Evolutionary conservation across 2,329 filamentous ascomycete genomes (phyloP).

Genomic region (Chrysoporthe puriensis): DNA sequence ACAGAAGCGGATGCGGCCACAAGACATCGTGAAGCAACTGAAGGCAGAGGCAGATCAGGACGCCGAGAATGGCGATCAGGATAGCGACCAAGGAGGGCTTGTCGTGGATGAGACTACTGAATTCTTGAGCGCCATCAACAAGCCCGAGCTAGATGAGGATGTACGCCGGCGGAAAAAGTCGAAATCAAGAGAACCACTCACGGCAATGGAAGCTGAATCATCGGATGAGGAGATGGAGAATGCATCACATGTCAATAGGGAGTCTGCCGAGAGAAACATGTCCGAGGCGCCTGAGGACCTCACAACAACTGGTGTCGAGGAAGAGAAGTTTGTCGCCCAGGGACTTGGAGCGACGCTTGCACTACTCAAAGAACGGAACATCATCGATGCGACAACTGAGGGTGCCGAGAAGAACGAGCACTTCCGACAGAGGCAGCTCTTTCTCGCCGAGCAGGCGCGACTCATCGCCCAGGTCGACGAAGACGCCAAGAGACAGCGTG

Average conservation of each 20-base stretch:
- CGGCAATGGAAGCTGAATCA: conserved; percentile 48
- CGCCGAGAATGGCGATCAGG: conserved; percentile 50
- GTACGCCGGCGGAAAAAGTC: conserved; percentile 54
- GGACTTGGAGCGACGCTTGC: conserved; percentile 83
- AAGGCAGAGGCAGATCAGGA: conserved; percentile 64
- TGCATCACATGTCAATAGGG: conserved; percentile 52
- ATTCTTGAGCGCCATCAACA: conserved; percentile 85
- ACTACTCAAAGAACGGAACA: conserved; percentile 82
- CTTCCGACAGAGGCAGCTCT: conserved; percentile 73
- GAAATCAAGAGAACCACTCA: conserved; percentile 45
- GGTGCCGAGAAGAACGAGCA: conserved; percentile 67
- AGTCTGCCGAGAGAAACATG: conserved; percentile 49
- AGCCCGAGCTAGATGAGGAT: conserved; percentile 60
- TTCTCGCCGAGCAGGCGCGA: conserved; percentile 78
- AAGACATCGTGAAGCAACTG: conserved; percentile 84
- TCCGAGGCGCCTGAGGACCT: conserved; percentile 51
- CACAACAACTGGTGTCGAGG: conserved; percentile 75
- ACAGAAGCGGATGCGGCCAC: conserved; percentile 82
- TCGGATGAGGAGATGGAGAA: conserved; percentile 54
- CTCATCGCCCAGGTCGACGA: conserved; percentile 76
- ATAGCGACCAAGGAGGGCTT: conserved; percentile 59
- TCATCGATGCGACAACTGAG: conserved; percentile 66
- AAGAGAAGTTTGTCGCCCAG: conserved; percentile 77
- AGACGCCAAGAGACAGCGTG: conserved; percentile 78
- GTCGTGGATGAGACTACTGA: conserved; percentile 96